Evolutionary conservation across 306 rosid genomes (phyloP).

Genomic region (Malus sylvestris): DNA sequence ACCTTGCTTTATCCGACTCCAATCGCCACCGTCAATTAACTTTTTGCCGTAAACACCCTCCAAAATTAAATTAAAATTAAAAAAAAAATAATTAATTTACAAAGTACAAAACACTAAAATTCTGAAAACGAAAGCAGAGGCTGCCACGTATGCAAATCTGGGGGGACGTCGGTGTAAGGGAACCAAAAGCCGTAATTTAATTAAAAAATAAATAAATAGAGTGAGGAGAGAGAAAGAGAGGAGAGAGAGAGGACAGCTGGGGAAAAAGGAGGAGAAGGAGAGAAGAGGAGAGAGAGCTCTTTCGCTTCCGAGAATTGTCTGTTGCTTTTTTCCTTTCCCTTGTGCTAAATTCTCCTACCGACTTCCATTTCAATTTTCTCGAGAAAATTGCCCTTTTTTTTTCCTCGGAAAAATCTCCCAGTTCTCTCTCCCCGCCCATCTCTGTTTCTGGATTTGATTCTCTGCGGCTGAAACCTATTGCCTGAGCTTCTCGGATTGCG

Average conservation of each 20-base stretch:
- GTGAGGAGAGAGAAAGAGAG: not conserved
- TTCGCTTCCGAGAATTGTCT: not conserved
- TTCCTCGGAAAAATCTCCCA: conserved; percentile 1
- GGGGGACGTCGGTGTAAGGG: not conserved
- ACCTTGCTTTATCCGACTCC: not conserved
- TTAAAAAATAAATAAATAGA: not conserved
- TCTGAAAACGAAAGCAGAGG: not conserved
- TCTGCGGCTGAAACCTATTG: not conserved
- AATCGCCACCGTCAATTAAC: conserved; percentile 2
- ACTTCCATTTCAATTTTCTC: not conserved
- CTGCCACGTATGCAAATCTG: conserved; percentile 2
- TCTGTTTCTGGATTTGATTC: conserved; percentile 2
- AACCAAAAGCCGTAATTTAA: not conserved
- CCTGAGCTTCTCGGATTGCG: not conserved
- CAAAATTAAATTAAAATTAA: not conserved
- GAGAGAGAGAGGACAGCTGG: not conserved
- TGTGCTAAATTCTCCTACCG: not conserved
- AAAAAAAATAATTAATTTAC: not conserved
- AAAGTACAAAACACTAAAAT: not conserved
- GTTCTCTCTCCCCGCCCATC: not conserved
- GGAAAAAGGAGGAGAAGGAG: not conserved
- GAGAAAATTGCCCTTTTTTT: conserved; percentile 1
- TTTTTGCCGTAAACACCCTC: not conserved
- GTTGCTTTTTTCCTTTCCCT: not conserved
- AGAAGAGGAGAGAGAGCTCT: not conserved